Percentiles rank a stretch among this genome's conserved stretches.
phyloP scores from a whole-genome alignment of 768 basidiomycete genomes.

The Russula compacta region DNA sequence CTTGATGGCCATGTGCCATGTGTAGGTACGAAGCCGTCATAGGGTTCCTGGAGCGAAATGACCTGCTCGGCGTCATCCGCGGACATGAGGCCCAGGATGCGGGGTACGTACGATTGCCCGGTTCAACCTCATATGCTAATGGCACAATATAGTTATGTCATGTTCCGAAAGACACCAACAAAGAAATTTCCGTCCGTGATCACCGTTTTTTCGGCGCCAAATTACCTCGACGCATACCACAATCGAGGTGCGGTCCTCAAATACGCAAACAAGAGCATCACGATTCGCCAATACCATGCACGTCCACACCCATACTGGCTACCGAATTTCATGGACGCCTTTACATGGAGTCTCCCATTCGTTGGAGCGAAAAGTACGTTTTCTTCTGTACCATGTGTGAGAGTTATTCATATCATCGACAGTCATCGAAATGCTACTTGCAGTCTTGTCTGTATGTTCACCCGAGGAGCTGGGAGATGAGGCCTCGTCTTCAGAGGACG shows the following conservation, averaged over 20 bases:
- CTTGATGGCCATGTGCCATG: slow-evolving; percentile 2
- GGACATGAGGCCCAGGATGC: slow-evolving; percentile 97
- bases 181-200: slow-evolving; percentile 96
- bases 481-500: slow-evolving; percentile 36
- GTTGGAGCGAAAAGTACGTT: slow-evolving; percentile 92
- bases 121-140: not conserved
- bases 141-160: slow-evolving; percentile 55
- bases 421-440: slow-evolving; percentile 98
- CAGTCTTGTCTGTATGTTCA: slow-evolving; percentile 90
- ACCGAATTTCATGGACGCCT: slow-evolving; percentile 99
- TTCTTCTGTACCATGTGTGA: not conserved
- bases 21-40: slow-evolving; percentile 78
- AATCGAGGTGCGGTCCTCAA: slow-evolving; percentile 97
- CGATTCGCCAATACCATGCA: slow-evolving; percentile 53
- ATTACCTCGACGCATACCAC: slow-evolving; percentile 93
- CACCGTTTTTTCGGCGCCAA: slow-evolving; percentile 96
- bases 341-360: slow-evolving; percentile 97
- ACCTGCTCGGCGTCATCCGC: slow-evolving; percentile 85
- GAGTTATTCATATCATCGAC: not conserved
- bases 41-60: slow-evolving; percentile 88
- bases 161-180: slow-evolving; percentile 91
- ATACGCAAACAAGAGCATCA: slow-evolving; percentile 94
- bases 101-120: slow-evolving; percentile 44
- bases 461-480: slow-evolving; percentile 92
- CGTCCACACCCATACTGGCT: slow-evolving; percentile 82